Evolutionary conservation across 371 early-diverging fungal genomes (phyloP), one percentile per base, ranked within the genome.

Genomic region (Lichtheimia ornata): DNA sequence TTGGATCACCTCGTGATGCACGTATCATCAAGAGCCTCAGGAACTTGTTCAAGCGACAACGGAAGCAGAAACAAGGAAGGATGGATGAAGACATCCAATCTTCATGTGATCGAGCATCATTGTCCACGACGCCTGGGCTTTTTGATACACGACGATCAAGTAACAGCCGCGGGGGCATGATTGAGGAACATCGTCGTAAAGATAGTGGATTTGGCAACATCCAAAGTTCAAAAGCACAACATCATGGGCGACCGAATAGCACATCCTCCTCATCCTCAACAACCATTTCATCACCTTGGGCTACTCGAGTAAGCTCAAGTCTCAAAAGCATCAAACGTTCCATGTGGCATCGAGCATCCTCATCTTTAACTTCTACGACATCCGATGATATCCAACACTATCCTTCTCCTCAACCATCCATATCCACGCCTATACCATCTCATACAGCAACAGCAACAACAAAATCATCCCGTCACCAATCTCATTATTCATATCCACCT

Each of bases 21-120:
- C 72, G 76, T 15, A 82, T 82, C 40, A 74, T 82, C 12, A 65
- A 70, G 27, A 74, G 60, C 17, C 59, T 81, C 9, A 58, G 78
- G 9, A 72, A 50, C 51, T 58, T 81, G 2, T 51, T 81, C 22
- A 81, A 81, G 58, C 64, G 68, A 45, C 82, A 81, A 54, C 64
- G 76, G 2, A 71, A 73, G 42, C 52, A 66, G 30, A 20, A 40
- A 47, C 30, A 45, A n/a, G 43, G 22, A n/a, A 15, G 45, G 20
- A 18, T 42, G 11, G 28, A 40, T 27, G 41, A 44, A 24, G 40
- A 60, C 18, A 30, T 58, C 9, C 51, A 41, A 9, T 56, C n/a
- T n/a, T n/a, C 53, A 0, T 25, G 43, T 14, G 14, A 18, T 5
- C 11, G 18, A n/a, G 2, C 17, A 18, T 47, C 22, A 5, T 22